These are phyloP conservation scores for Aspergillus quadrilineatus DNA, from an alignment of 2,329 filamentous ascomycete species.

Conservation along the genomic window DNA sequence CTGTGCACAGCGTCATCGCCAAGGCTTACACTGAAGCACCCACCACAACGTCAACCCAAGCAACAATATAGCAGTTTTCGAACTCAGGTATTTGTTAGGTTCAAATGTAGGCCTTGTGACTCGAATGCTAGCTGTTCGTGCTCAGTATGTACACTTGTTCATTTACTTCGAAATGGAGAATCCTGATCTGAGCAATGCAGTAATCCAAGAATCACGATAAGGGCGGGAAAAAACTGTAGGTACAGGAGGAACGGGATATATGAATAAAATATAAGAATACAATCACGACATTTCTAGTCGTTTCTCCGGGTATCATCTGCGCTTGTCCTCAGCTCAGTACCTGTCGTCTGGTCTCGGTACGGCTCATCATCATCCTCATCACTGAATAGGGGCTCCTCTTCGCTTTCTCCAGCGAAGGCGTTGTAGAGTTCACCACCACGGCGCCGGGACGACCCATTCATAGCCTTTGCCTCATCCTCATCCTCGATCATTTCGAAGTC, in stretches of 20 bases:
- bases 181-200: conserved; percentile 7
- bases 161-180: neutral
- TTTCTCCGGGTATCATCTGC: conserved; percentile 17
- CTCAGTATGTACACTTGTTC: conserved; percentile 7
- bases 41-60: neutral
- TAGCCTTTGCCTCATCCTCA: conserved; percentile 58
- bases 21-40: neutral
- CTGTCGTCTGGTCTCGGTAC: conserved; percentile 33
- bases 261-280: conserved; percentile 12
- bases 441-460: conserved; percentile 53
- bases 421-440: conserved; percentile 89
- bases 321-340: conserved; percentile 21
- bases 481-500: conserved; percentile 92
- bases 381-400: conserved; percentile 62
- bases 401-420: conserved; percentile 91
- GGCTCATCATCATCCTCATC: conserved; percentile 42
- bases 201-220: conserved; percentile 16
- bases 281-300: conserved; percentile 4
- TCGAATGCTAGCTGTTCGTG: neutral
- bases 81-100: too few species aligned
- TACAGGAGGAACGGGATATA: neutral
- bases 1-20: conserved; percentile 23
- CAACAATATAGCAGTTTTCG: too few species aligned
- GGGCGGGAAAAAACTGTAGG: neutral
- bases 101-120: neutral